A percentile compares a stretch with the other conserved stretches of the same genome.
Evolutionary conservation across 805 yeast species (phyloP).

Genomic region (Lipomyces yamadae): DNA sequence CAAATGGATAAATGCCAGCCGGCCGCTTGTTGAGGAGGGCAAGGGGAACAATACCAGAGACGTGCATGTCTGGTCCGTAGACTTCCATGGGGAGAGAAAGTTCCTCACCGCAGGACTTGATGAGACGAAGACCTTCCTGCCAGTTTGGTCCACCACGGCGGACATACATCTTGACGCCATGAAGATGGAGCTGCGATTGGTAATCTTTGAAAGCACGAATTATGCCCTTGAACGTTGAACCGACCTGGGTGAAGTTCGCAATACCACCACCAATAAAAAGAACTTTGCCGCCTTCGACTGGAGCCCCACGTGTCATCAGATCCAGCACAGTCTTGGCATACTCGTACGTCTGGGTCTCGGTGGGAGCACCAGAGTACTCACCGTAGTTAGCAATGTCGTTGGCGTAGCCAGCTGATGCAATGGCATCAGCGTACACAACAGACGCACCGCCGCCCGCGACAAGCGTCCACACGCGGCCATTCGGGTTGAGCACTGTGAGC

Average conservation of each 20-base stretch:
- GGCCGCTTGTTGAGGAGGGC: constrained; percentile 51
- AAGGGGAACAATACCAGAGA: constrained; percentile 53
- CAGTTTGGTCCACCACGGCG: constrained; percentile 57
- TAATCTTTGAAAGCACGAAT: constrained; percentile 54
- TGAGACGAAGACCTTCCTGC: constrained; percentile 55
- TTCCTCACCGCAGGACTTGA: constrained; percentile 53
- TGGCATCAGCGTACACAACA: constrained; percentile 55
- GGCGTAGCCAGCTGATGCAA: constrained; percentile 54
- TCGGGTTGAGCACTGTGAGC: constrained; percentile 51
- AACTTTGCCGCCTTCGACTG: constrained; percentile 48
- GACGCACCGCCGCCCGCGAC: constrained; percentile 58
- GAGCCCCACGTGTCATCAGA: constrained; percentile 52
- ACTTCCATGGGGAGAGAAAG: constrained; percentile 54
- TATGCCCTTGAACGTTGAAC: constrained; percentile 56
- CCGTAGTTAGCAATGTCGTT: constrained; percentile 54
- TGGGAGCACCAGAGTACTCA: constrained; percentile 56
- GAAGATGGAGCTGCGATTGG: constrained; percentile 47
- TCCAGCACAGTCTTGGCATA: constrained; percentile 55
- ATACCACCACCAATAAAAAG: constrained; percentile 56
- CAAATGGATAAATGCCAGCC: constrained; percentile 49
- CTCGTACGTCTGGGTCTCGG: constrained; percentile 54
- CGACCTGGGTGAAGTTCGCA: constrained; percentile 56
- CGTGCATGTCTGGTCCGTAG: constrained; percentile 59
- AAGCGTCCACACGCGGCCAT: constrained; percentile 54
- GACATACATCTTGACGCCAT: constrained; percentile 51